Percentiles rank a stretch among this genome's conserved stretches.
Conservation (phyloP, 768 basidiomycete genomes). For the Suillus ampliporus region DNA sequence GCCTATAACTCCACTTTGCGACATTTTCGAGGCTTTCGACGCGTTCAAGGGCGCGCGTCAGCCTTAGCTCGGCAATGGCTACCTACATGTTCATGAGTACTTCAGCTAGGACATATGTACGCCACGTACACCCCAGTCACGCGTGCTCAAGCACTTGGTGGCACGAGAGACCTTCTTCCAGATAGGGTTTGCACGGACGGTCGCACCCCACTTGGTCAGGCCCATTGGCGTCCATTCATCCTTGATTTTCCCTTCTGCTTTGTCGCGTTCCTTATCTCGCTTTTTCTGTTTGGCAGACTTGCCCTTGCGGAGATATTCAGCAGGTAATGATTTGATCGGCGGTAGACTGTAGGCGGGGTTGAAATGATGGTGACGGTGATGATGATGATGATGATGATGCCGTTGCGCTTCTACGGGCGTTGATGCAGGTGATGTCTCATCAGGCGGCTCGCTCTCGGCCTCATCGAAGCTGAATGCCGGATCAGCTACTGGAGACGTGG, state of each 20-base stretch:
- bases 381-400: constrained; percentile 19
- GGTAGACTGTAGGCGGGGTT: constrained; percentile 60
- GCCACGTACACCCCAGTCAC: constrained; percentile 78
- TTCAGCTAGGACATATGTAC: constrained; percentile 4
- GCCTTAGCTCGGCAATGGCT: constrained; percentile 77
- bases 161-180: constrained; percentile 72
- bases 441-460: constrained; percentile 30
- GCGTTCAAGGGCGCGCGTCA: constrained; percentile 80
- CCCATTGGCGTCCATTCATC: constrained; percentile 74
- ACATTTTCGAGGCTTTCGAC: constrained; percentile 83
- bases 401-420: constrained; percentile 26
- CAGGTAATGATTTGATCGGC: constrained; percentile 56
- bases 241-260: constrained; percentile 46
- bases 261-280: constrained; percentile 53
- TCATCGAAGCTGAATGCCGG: constrained; percentile 41
- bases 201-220: constrained; percentile 72
- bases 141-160: constrained; percentile 77
- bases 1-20: constrained; percentile 89
- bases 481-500: constrained; percentile 39
- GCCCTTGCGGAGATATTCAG: constrained; percentile 57
- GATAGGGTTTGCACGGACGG: constrained; percentile 78
- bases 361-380: constrained; percentile 36
- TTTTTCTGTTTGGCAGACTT: constrained; percentile 56
- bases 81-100: constrained; percentile 51
- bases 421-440: constrained; percentile 20